Evolutionary conservation across 176 grass and related monocot genomes (phyloP).

Genomic region (Hyparrhenia diplandra): DNA sequence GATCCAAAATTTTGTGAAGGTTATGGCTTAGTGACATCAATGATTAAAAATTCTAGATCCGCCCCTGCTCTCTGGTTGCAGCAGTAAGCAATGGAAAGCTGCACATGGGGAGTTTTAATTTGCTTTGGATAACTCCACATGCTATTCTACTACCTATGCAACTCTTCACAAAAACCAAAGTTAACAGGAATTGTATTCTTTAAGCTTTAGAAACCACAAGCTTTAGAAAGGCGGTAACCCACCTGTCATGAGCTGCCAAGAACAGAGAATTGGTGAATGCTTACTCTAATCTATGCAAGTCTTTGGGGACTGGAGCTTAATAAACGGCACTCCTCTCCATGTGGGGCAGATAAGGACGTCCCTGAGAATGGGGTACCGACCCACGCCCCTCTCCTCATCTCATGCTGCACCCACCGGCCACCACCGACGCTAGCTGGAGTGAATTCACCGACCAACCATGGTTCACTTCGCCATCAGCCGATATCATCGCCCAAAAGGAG

Average conservation of each 20-base stretch:
- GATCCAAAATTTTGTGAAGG: no score
- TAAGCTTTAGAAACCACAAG: neutral
- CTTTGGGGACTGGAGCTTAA: slow-evolving; percentile 17
- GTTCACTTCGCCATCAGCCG: neutral
- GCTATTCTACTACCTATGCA: neutral
- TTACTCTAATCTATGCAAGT: neutral
- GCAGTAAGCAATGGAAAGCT: neutral
- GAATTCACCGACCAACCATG: slow-evolving; percentile 1
- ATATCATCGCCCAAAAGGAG: neutral
- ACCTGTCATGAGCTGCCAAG: neutral
- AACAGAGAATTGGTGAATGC: neutral
- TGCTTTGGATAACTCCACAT: slow-evolving; percentile 5
- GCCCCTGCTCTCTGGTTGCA: neutral
- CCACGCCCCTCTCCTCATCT: slow-evolving; percentile 20
- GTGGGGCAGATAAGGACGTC: slow-evolving; percentile 31
- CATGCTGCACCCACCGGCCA: slow-evolving; percentile 25
- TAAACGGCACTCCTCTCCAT: slow-evolving; percentile 20
- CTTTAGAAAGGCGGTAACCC: neutral
- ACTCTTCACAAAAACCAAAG: neutral
- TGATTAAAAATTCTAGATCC: no score
- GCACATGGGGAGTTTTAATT: neutral
- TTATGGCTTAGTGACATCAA: no score
- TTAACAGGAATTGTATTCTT: neutral
- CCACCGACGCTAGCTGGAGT: neutral
- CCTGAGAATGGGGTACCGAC: slow-evolving; percentile 27